These are phyloP conservation scores for Candida maltosa DNA, from an alignment of 805 yeast species.

Conservation along the genomic window DNA sequence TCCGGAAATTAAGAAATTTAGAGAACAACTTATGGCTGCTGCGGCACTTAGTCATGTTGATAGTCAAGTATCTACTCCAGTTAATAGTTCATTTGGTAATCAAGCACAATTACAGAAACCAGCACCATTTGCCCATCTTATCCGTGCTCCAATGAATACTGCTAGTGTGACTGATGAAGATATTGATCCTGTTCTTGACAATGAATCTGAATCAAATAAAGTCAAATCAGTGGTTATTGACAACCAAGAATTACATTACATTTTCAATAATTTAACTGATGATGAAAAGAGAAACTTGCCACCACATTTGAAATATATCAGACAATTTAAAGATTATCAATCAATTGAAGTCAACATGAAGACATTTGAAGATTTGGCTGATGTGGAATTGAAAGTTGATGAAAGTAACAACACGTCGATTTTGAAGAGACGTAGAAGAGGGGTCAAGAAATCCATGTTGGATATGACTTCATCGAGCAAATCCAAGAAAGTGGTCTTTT, in stretches of 20 bases:
- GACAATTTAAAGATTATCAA: constrained; percentile 34
- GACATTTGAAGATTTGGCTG: constrained; percentile 27
- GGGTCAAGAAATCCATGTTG: not conserved
- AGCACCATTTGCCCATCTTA: too few relatives aligned
- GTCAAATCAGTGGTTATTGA: constrained; percentile 13
- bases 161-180: not conserved
- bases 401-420: not conserved
- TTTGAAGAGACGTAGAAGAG: not conserved
- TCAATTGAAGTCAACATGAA: constrained; percentile 25
- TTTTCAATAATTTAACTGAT: constrained; percentile 21
- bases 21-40: too few relatives aligned
- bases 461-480: not conserved
- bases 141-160: too few relatives aligned
- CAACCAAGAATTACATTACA: constrained; percentile 21
- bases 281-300: constrained; percentile 25
- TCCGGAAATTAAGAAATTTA: too few relatives aligned
- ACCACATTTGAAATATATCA: constrained; percentile 29
- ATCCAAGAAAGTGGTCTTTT: constrained; percentile 38
- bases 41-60: too few relatives aligned
- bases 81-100: too few relatives aligned
- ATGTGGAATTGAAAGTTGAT: not conserved
- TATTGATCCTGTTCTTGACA: not conserved
- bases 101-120: too few relatives aligned
- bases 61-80: too few relatives aligned
- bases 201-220: not conserved